Evolutionary conservation across 2,329 filamentous ascomycete genomes (phyloP), one percentile per base, ranked within the genome.

Genomic region (Fusarium buharicum): DNA sequence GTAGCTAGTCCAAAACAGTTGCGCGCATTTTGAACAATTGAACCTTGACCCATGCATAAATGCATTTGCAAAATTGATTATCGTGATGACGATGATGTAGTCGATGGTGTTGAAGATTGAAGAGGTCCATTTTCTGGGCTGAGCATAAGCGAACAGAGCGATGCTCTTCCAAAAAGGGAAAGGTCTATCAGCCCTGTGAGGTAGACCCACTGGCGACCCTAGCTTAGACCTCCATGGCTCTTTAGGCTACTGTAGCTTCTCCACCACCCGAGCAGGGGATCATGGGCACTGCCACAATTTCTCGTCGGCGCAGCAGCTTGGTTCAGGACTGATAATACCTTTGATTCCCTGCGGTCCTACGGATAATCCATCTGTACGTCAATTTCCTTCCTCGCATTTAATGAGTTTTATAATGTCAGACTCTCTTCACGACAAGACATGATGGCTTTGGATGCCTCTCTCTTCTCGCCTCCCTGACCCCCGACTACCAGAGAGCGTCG

Each of bases 131-230:
- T n/a, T 11, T 16, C 33, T 14, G 10, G 37, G 17, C 53, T 33
- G 30, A 33, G 30, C 30, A 33, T 24, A 8, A 24, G 22, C 4
- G 9, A 17, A 10, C 16, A 16, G 10, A 12, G 34, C 34, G n/a
- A 36, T 20, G 36, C 17, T 9, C 10, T 48, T 17, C 27, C 33
- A 1, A 4, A 65, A 65, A 47, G 20, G 47, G 61, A 20, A 64
- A 54, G 28, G 41, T 17, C 37, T 20, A 12, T 49, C 59, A 66
- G 63, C 63, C 63, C 63, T 67, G 63, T 58, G 48, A 66, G 63
- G 63, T 59, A 67, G 44, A 47, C 33, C 36, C 18, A 28, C 36
- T 54, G 43, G 49, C 22, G 49, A 28, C 44, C 44, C 20, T 27
- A 10, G 8, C 22, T 31, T 40, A 27, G n/a, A 51, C 44, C 33